A percentile compares a stretch with the other conserved stretches of the same genome.
phyloP scores from a whole-genome alignment of 106 monocot genomes.

The Alisma plantagoaquatica region DNA sequence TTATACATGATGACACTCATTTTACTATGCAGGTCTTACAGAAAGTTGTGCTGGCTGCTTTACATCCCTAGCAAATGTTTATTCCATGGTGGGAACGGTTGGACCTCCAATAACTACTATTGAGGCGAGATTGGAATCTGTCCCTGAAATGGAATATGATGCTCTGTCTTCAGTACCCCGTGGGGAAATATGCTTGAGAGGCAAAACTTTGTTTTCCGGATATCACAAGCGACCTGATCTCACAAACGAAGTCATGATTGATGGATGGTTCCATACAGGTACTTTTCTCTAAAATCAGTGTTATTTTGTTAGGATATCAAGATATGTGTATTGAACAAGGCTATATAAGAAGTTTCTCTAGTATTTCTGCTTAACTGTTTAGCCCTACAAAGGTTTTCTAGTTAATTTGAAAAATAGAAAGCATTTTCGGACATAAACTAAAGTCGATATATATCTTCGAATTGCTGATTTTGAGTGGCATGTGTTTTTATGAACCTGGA shows the following conservation, averaged over 20 bases:
- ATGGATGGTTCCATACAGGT: conserved; percentile 99
- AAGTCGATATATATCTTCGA: neutral
- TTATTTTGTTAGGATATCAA: neutral
- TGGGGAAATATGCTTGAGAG: conserved; percentile 94
- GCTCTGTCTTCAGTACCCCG: conserved; percentile 64
- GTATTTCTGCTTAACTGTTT: neutral
- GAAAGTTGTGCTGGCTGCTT: conserved; percentile 90
- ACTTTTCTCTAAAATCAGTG: neutral
- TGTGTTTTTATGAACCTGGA: too few relatives aligned
- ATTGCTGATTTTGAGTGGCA: too few relatives aligned
- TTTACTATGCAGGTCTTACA: conserved; percentile 53
- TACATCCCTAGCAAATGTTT: conserved; percentile 79
- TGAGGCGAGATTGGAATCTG: conserved; percentile 79
- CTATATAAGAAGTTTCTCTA: neutral
- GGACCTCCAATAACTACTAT: conserved; percentile 73
- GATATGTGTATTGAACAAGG: neutral
- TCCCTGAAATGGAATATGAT: conserved; percentile 90
- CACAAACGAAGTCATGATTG: conserved; percentile 48
- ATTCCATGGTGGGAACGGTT: conserved; percentile 79
- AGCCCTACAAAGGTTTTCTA: neutral
- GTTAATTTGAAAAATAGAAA: neutral
- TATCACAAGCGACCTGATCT: conserved; percentile 79
- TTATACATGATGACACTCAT: neutral
- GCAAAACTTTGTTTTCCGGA: conserved; percentile 76
- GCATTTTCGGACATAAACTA: neutral